phyloP scores from a whole-genome alignment of 257 asterid genomes.

The Craterostigma plantagineum region DNA sequence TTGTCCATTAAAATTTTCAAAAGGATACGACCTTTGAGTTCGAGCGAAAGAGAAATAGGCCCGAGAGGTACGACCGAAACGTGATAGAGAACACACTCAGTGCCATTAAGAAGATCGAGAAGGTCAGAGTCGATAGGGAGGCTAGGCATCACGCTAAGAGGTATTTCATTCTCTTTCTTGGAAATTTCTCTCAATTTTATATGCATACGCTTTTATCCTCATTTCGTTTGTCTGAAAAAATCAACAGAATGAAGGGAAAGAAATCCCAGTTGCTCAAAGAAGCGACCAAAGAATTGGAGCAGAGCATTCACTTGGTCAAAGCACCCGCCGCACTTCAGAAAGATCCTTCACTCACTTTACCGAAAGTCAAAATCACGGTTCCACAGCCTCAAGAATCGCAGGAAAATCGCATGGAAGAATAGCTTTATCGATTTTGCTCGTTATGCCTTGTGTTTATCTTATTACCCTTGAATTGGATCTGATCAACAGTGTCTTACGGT shows the following conservation, averaged over 20 bases:
- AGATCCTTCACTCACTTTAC: slow-evolving; percentile 17
- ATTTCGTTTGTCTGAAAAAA: slow-evolving; percentile 1
- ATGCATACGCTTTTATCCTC: background rate
- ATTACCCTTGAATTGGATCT: no score
- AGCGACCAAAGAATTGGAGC: slow-evolving; percentile 30
- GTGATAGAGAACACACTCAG: slow-evolving; percentile 44
- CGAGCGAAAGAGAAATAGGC: slow-evolving; percentile 81
- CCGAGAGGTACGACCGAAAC: slow-evolving; percentile 75
- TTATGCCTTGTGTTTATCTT: no score
- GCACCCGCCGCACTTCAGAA: slow-evolving; percentile 30
- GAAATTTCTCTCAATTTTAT: background rate
- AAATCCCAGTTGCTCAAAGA: slow-evolving; percentile 23
- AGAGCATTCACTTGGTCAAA: slow-evolving; percentile 41
- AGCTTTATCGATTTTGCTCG: no score
- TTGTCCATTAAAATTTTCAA: slow-evolving; percentile 6
- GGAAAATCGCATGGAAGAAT: no score
- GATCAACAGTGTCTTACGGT: no score
- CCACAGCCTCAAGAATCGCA: background rate
- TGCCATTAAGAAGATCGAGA: slow-evolving; percentile 68
- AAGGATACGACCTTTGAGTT: slow-evolving; percentile 90
- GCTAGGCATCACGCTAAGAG: slow-evolving; percentile 35
- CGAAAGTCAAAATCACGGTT: slow-evolving; percentile 19
- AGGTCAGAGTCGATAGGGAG: slow-evolving; percentile 61
- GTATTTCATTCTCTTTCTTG: slow-evolving; percentile 16
- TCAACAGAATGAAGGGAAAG: slow-evolving; percentile 57